Conservation (phyloP, 2,329 filamentous ascomycete species). For the Aspergillus quadricinctus region DNA sequence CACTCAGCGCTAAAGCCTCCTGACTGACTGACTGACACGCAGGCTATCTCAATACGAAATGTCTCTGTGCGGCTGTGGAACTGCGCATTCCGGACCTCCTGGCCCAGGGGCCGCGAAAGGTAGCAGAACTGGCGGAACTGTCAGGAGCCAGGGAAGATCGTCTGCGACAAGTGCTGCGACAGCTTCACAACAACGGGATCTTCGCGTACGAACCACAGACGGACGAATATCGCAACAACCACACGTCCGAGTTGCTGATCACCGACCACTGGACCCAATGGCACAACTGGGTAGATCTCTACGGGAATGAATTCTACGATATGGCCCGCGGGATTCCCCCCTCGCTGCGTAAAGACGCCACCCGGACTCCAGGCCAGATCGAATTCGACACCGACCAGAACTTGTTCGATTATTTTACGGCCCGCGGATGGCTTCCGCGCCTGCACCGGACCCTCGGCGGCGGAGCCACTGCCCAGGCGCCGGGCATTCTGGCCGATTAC, state of each 20-base stretch:
- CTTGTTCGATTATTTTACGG: slow-evolving; percentile 42
- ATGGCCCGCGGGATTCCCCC: slow-evolving; percentile 39
- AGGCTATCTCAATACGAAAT: slow-evolving; percentile 10
- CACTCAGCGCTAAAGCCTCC: neutral
- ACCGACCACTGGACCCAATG: slow-evolving; percentile 44
- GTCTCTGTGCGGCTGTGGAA: slow-evolving; percentile 24
- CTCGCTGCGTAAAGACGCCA: slow-evolving; percentile 16
- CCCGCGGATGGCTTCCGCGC: slow-evolving; percentile 23
- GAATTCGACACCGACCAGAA: slow-evolving; percentile 38
- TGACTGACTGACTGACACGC: neutral
- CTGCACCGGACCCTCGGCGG: slow-evolving; percentile 38
- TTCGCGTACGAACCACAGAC: neutral
- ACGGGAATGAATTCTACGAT: slow-evolving; percentile 44
- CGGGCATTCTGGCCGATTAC: slow-evolving; percentile 32
- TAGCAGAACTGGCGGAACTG: slow-evolving; percentile 8
- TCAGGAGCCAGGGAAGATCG: neutral
- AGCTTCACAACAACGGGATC: slow-evolving; percentile 1
- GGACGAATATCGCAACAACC: slow-evolving; percentile 31
- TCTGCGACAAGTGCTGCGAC: slow-evolving; percentile 1
- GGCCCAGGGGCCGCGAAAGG: slow-evolving; percentile 15
- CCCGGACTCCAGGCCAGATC: slow-evolving; percentile 35
- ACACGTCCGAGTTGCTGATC: slow-evolving; percentile 29
- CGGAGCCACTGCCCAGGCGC: slow-evolving; percentile 34
- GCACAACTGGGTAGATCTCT: slow-evolving; percentile 43
- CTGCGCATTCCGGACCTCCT: slow-evolving; percentile 29